Conservation (phyloP, 2,329 filamentous ascomycete species). For the Dactylellina leptospora region DNA sequence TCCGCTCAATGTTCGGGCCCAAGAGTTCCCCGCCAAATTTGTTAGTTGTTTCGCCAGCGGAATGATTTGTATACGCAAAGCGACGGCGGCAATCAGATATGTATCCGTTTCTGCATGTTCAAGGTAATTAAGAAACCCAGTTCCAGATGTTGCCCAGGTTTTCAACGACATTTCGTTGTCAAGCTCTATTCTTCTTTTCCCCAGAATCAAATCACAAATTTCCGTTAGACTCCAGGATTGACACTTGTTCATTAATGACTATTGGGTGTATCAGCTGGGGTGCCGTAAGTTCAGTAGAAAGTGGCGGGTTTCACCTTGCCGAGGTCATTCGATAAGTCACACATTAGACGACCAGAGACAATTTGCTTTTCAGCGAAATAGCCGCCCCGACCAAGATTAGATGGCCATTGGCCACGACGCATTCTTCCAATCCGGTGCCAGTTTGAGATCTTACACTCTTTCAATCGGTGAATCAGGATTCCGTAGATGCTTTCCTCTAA, state of each 20-base stretch:
- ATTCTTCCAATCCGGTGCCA: constrained; percentile 94
- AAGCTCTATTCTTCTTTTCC: constrained; percentile 78
- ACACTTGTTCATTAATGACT: constrained; percentile 92
- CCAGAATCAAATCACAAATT: constrained; percentile 92
- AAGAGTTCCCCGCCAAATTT: constrained; percentile 96
- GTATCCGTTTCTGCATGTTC: constrained; percentile 95
- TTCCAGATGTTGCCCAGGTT: constrained; percentile 82
- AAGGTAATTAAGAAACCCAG: constrained; percentile 90
- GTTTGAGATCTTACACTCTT: constrained; percentile 88
- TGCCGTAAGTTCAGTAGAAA: constrained; percentile 53
- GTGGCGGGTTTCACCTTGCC: constrained; percentile 70
- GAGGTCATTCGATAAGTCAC: constrained; percentile 93
- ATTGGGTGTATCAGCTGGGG: constrained; percentile 50
- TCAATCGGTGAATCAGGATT: constrained; percentile 82
- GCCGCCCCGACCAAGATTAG: constrained; percentile 84
- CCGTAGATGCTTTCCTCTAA: constrained; percentile 98
- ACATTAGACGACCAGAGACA: constrained; percentile 86
- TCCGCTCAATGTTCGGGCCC: constrained; percentile 93
- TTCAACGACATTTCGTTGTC: constrained; percentile 88
- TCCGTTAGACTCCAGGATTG: constrained; percentile 98
- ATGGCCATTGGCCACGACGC: constrained; percentile 84
- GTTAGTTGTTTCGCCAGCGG: constrained; percentile 94
- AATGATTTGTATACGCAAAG: constrained; percentile 87
- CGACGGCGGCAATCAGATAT: constrained; percentile 91
- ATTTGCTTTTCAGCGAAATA: constrained; percentile 94